phyloP scores from a whole-genome alignment of 139 green algal genomes.

The Chlamydomonas sp. region DNA sequence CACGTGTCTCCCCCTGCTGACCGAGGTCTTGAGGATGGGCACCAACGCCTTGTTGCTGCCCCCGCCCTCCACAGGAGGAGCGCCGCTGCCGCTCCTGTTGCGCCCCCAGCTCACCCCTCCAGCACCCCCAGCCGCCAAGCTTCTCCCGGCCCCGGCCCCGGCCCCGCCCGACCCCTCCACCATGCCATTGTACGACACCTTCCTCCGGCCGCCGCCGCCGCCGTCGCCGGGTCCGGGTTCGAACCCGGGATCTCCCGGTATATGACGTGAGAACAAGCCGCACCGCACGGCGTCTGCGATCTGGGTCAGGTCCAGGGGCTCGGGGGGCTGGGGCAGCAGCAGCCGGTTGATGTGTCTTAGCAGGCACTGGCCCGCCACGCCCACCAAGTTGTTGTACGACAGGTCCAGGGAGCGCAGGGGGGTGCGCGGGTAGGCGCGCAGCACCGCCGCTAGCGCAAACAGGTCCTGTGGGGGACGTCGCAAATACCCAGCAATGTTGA shows the following conservation, averaged over 20 bases:
- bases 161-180: too few relatives aligned
- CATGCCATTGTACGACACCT: too few relatives aligned
- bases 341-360: constrained; percentile 27
- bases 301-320: not conserved
- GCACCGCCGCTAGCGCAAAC: constrained; percentile 30
- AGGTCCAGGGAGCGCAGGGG: constrained; percentile 31
- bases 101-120: too few relatives aligned
- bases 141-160: too few relatives aligned
- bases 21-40: constrained; percentile 10
- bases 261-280: too few relatives aligned
- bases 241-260: too few relatives aligned
- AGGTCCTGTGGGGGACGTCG: constrained; percentile 15
- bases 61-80: not conserved
- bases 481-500: not conserved
- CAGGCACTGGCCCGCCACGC: constrained; percentile 44
- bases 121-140: too few relatives aligned
- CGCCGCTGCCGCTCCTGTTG: not conserved
- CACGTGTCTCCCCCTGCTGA: not conserved
- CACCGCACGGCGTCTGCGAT: not conserved
- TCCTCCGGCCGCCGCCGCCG: too few relatives aligned
- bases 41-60: not conserved
- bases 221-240: too few relatives aligned
- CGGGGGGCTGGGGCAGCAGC: constrained; percentile 1
- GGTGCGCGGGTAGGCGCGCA: constrained; percentile 2
- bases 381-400: constrained; percentile 44